Base-by-base conservation (phyloP, 345 rosid genomes). In the Eucalyptus dawsonii region DNA sequence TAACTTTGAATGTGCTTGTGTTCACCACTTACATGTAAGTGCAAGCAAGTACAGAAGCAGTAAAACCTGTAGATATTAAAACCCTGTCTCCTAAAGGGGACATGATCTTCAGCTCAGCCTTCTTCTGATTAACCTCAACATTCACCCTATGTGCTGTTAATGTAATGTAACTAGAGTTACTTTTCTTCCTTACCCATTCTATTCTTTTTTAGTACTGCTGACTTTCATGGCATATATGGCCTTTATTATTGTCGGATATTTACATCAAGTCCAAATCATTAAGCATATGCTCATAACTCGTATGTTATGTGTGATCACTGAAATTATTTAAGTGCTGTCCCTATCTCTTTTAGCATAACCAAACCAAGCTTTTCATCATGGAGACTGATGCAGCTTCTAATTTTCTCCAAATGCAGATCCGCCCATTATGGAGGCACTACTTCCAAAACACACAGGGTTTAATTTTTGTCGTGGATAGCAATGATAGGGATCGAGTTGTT, bases 391-490 rank as follows among this genome's bases (percentile, higher is more conserved):
- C 45, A 19, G 83, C 83, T 72, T 69, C 0, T 72, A 72, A 42
- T 37, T 72, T 72, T 5, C 83, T 72, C 8, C 83, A 72, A 72
- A 72, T 72, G 27, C 95, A 95, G 97, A 95, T 95, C 88, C 96
- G 96, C 87, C 96, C 97, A 51, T 65, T 95, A 56, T 95, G 97
- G 97, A 95, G 96, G 96, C 96, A 95, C 90, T 95, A 95, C 90
- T 95, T 95, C 92, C 97, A 95, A 88, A 95, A 95, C 91, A 95
- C 97, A 50, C 97, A 95, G 89, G 97, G 97, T 88, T 94, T 95
- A 22, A 95, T 95, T 67, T 95, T 95, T 45, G 96, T 95, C 51
- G 97, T 95, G 89, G 97, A 95, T 90, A 95, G 96, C 93, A 95
- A 95, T 88, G 97, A 95, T 89, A 94, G 97, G 90, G 97, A 95